Evolutionary conservation across 2,329 filamentous ascomycete genomes (phyloP), one percentile per base, ranked within the genome.

Genomic region (Alternaria angustiovoidea): DNA sequence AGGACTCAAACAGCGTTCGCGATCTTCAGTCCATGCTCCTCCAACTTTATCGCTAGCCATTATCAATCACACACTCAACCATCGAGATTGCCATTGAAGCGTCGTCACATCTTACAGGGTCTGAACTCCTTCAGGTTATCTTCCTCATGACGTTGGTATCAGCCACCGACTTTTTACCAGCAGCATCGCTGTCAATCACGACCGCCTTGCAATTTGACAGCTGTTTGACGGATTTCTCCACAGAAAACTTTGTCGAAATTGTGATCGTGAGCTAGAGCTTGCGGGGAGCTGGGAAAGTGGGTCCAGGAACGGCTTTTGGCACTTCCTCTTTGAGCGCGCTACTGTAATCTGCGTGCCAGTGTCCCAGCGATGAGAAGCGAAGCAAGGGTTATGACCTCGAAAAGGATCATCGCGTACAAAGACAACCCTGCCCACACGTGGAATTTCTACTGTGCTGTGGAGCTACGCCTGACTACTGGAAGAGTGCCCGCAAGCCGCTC

Each of bases 241-340:
- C 63, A 65, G 64, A 70, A 72, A 70, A 73, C 58, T 59, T 68
- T 69, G 70, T 67, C 56, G 66, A 73, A 70, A 75, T 73, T 73
- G 53, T 66, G 43, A 66, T 68, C 41, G 59, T 66, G 64, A 66
- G 65, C 60, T 70, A 69, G 68, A 70, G 74, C 75, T 64, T 75
- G 73, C 75, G 76, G 75, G 75, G 75, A 78, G 73, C 67, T 72
- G 74, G 75, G 73, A 75, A 53, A 63, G 73, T 73, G 71, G 69
- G 61, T 55, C 62, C 51, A 67, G 32, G 66, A 75, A 73, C 69
- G 70, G 62, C 48, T 69, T 70, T 71, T 55, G 59, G 58, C 61
- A 64, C 62, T 51, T 44, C 66, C 56, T 59, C 60, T 63, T 63
- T 68, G 61, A 67, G 64, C 58, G 59, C 74, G 67, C 75, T 76